These are phyloP conservation scores for Geranium rotundifolium DNA, from an alignment of 345 rosid species.

Conservation along the genomic window DNA sequence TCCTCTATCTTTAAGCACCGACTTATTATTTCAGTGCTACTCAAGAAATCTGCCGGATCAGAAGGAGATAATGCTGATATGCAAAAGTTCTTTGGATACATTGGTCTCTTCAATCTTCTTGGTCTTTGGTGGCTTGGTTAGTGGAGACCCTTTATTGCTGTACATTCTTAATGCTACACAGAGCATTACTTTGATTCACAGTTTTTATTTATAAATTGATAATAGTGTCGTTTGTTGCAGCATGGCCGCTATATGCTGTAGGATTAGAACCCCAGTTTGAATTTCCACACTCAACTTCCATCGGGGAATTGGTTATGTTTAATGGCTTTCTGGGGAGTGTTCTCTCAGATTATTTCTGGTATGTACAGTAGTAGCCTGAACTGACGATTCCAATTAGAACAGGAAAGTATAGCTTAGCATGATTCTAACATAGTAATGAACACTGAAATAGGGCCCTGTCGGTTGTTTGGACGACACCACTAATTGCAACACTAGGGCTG, in stretches of 20 bases:
- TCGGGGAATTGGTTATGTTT: conserved; percentile 28
- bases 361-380: background rate
- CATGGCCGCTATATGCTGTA: conserved; percentile 39
- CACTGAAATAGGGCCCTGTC: conserved; percentile 54
- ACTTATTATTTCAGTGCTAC: too few species aligned
- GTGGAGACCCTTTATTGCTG: conserved; percentile 13
- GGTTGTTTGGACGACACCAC: conserved; percentile 84
- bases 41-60: conserved; percentile 45
- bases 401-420: too few species aligned
- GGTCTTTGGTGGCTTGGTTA: conserved; percentile 36
- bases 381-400: too few species aligned
- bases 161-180: too few species aligned
- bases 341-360: conserved; percentile 55
- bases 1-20: background rate
- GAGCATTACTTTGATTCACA: too few species aligned
- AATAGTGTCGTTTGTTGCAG: conserved; percentile 17
- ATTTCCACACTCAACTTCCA: conserved; percentile 38
- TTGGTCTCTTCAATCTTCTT: conserved; percentile 46
- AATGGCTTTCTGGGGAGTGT: conserved; percentile 46
- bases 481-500: conserved; percentile 68
- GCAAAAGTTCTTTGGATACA: conserved; percentile 48
- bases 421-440: too few species aligned
- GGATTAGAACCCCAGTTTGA: conserved; percentile 45
- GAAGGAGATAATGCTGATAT: conserved; percentile 43
- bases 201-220: background rate